Evolutionary conservation across 257 asterid genomes (phyloP).

Genomic region (Nicotiana otophora): DNA sequence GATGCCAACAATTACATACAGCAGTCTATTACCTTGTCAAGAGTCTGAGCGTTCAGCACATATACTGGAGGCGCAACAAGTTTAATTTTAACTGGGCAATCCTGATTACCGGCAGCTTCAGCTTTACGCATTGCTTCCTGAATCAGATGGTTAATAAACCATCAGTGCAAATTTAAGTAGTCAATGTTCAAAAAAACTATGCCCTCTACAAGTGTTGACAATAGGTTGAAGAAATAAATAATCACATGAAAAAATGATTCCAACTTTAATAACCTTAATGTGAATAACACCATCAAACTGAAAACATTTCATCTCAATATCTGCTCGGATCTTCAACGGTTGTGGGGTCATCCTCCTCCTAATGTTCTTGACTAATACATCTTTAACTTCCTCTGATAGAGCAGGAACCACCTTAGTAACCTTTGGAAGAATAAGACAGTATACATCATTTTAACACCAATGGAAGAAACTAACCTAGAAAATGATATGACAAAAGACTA

Average conservation of each 20-base stretch:
- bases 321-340: slow-evolving; percentile 84
- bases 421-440: slow-evolving; percentile 28
- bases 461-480: neutral
- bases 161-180: neutral
- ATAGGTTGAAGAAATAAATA: neutral
- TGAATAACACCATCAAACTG: slow-evolving; percentile 97
- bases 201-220: neutral
- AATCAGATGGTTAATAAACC: neutral
- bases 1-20: neutral
- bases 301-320: slow-evolving; percentile 86
- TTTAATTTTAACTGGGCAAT: slow-evolving; percentile 87
- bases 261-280: slow-evolving; percentile 51
- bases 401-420: slow-evolving; percentile 68
- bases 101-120: slow-evolving; percentile 90
- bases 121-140: slow-evolving; percentile 97
- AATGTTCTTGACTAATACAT: slow-evolving; percentile 71
- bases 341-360: slow-evolving; percentile 96
- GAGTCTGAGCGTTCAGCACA: slow-evolving; percentile 86
- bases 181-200: neutral
- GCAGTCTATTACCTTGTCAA: slow-evolving; percentile 56
- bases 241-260: slow-evolving; percentile 8
- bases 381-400: slow-evolving; percentile 68
- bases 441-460: neutral
- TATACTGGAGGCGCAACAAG: slow-evolving; percentile 92
- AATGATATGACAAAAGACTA: slow-evolving; percentile 15